Conservation (phyloP, 2,329 filamentous ascomycete species). For the Parascedosporium putredinis region DNA sequence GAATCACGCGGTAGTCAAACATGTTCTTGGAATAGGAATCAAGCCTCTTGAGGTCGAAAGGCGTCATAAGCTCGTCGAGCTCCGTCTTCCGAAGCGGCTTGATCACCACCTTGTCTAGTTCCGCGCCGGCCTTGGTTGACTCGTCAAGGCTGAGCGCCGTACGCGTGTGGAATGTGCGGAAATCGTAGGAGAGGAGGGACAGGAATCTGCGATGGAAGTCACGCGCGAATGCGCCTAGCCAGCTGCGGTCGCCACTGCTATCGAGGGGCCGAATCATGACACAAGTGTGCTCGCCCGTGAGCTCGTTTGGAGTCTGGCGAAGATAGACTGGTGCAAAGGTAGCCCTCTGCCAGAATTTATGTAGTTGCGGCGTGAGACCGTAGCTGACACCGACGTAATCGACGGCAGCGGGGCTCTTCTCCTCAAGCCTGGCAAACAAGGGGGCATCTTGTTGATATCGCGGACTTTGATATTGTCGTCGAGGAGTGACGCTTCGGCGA, state of each 20-base stretch:
- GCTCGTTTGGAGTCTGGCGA: conserved; percentile 86
- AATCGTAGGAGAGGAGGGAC: conserved; percentile 82
- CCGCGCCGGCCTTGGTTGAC: conserved; percentile 64
- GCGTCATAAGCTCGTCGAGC: conserved; percentile 69
- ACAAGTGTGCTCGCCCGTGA: conserved; percentile 95
- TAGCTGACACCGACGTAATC: conserved; percentile 96
- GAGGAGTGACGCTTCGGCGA: conserved; percentile 64
- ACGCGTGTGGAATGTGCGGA: conserved; percentile 68
- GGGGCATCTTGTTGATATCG: conserved; percentile 85
- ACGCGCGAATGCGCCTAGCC: conserved; percentile 82
- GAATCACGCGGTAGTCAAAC: conserved; percentile 93
- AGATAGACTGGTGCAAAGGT: conserved; percentile 85
- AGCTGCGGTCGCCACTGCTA: conserved; percentile 57
- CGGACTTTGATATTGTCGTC: conserved; percentile 84
- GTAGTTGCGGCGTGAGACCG: conserved; percentile 74
- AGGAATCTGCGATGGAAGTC: conserved; percentile 96
- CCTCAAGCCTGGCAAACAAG: conserved; percentile 81
- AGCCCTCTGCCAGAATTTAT: conserved; percentile 94
- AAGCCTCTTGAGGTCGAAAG: conserved; percentile 89
- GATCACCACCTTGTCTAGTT: conserved; percentile 43
- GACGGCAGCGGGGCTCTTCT: conserved; percentile 67
- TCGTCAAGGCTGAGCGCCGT: conserved; percentile 82
- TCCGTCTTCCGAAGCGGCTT: conserved; percentile 59
- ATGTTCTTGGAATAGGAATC: conserved; percentile 95
- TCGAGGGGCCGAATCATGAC: conserved; percentile 86